phyloP scores from a whole-genome alignment of 768 basidiomycete species.

The Leccinellum albellum region DNA sequence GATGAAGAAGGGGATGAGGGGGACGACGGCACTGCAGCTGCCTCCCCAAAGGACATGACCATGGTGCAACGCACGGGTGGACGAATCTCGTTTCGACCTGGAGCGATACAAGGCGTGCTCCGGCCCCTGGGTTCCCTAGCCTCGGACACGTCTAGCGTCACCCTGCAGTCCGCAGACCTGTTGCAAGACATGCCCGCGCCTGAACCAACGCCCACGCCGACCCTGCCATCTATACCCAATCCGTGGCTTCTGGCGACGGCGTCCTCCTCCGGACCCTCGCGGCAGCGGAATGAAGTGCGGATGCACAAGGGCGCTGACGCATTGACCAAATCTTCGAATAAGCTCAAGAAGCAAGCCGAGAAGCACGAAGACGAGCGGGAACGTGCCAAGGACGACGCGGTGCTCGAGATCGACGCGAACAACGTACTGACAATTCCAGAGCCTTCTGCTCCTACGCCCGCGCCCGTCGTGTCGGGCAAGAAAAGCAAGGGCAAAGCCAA shows the following conservation, averaged over 20 bases:
- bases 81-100: slow-evolving; percentile 60
- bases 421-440: slow-evolving; percentile 19
- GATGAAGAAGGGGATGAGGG: slow-evolving; percentile 30
- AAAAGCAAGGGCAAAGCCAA: slow-evolving; percentile 19
- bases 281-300: slow-evolving; percentile 70
- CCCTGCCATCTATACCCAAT: slow-evolving; percentile 41
- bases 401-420: slow-evolving; percentile 63
- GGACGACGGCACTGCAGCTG: slow-evolving; percentile 27
- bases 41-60: slow-evolving; percentile 30
- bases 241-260: slow-evolving; percentile 68
- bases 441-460: slow-evolving; percentile 1
- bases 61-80: slow-evolving; percentile 61
- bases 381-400: slow-evolving; percentile 67
- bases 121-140: not conserved
- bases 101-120: slow-evolving; percentile 21
- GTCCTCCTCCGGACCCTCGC: slow-evolving; percentile 44
- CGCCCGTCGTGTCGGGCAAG: not conserved
- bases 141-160: not conserved
- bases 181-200: slow-evolving; percentile 32
- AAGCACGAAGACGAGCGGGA: slow-evolving; percentile 58
- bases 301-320: slow-evolving; percentile 64
- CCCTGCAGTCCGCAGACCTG: slow-evolving; percentile 53
- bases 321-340: slow-evolving; percentile 65
- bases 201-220: slow-evolving; percentile 7
- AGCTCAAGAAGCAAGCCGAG: slow-evolving; percentile 60